Evolutionary conservation across 2,329 filamentous ascomycete species (phyloP).

Genomic region (Clarireedia paspali): DNA sequence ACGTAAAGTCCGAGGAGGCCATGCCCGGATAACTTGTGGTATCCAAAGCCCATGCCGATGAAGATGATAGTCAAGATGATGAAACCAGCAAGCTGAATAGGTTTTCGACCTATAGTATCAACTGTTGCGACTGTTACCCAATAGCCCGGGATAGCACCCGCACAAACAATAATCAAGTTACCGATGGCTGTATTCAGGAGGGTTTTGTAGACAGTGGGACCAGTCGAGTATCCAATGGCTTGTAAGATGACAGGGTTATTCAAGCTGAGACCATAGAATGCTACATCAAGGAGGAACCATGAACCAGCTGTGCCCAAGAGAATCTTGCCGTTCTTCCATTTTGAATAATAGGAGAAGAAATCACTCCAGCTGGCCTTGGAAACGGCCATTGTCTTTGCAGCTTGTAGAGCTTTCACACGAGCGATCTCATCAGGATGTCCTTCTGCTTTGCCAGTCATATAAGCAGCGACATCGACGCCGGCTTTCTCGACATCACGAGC

Average conservation of each 20-base stretch:
- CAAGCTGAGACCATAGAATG: slow-evolving; percentile 54
- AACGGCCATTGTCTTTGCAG: slow-evolving; percentile 37
- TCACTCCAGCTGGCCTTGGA: slow-evolving; percentile 67
- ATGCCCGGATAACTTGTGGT: slow-evolving; percentile 40
- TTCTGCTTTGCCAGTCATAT: slow-evolving; percentile 56
- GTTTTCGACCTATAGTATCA: slow-evolving; percentile 72
- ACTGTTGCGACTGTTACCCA: slow-evolving; percentile 70
- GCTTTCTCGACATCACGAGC: slow-evolving; percentile 68
- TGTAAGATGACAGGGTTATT: slow-evolving; percentile 68
- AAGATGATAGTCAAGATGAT: slow-evolving; percentile 53
- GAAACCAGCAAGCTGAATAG: slow-evolving; percentile 63
- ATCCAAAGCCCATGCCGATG: slow-evolving; percentile 54
- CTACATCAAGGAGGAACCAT: slow-evolving; percentile 67
- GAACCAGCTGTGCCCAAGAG: slow-evolving; percentile 75
- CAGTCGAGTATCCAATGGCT: slow-evolving; percentile 64
- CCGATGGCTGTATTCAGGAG: slow-evolving; percentile 69
- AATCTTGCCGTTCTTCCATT: slow-evolving; percentile 64
- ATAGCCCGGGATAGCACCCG: slow-evolving; percentile 73
- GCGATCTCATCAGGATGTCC: slow-evolving; percentile 59
- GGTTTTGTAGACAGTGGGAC: slow-evolving; percentile 56
- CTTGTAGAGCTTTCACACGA: slow-evolving; percentile 48
- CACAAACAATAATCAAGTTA: slow-evolving; percentile 70
- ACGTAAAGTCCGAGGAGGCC: slow-evolving; percentile 56
- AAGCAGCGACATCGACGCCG: slow-evolving; percentile 63
- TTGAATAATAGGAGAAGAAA: slow-evolving; percentile 62